Conservation (phyloP, 225 moss, liverwort and hornwort genomes). For the Anthoceros angustus region DNA sequence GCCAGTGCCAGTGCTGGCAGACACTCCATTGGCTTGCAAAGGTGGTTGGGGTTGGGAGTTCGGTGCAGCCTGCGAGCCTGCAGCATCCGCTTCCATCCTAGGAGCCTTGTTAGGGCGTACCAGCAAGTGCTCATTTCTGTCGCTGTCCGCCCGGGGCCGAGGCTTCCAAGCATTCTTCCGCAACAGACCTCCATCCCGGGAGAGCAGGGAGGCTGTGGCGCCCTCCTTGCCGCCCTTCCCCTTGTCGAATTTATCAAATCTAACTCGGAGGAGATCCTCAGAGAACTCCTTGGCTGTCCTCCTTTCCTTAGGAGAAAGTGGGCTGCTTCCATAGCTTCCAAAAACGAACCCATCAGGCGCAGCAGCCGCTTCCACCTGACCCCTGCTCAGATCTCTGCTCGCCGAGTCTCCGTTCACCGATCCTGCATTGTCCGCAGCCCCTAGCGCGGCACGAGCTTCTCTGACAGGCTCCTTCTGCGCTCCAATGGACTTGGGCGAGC, state of each 20-base stretch:
- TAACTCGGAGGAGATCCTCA: not conserved
- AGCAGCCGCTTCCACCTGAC: slow-evolving; percentile 1
- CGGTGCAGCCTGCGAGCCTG: not conserved
- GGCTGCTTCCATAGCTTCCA: not conserved
- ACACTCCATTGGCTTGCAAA: slow-evolving; percentile 9
- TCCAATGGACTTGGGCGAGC: slow-evolving; percentile 9
- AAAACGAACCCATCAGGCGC: not conserved
- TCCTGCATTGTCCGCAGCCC: not conserved
- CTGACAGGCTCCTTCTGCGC: slow-evolving; percentile 1
- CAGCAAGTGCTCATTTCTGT: slow-evolving; percentile 14
- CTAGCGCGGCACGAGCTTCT: slow-evolving; percentile 6
- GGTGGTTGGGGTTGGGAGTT: slow-evolving; percentile 7
- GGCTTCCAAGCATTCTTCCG: slow-evolving; percentile 20
- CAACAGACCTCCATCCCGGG: slow-evolving; percentile 13
- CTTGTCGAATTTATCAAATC: not conserved
- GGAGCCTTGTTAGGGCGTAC: slow-evolving; percentile 10
- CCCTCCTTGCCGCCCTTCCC: not conserved
- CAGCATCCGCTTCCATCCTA: slow-evolving; percentile 15
- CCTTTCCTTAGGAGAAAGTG: not conserved
- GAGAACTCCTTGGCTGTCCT: not conserved
- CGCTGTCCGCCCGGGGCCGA: slow-evolving; percentile 6
- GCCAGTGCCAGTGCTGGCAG: not conserved
- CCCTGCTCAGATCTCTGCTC: slow-evolving; percentile 1
- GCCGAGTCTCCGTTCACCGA: not conserved
- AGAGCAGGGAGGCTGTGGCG: not conserved